A percentile compares a stretch with the other conserved stretches of the same genome.
phyloP scores from a whole-genome alignment of 768 basidiomycete genomes.

The Lactarius quietus region DNA sequence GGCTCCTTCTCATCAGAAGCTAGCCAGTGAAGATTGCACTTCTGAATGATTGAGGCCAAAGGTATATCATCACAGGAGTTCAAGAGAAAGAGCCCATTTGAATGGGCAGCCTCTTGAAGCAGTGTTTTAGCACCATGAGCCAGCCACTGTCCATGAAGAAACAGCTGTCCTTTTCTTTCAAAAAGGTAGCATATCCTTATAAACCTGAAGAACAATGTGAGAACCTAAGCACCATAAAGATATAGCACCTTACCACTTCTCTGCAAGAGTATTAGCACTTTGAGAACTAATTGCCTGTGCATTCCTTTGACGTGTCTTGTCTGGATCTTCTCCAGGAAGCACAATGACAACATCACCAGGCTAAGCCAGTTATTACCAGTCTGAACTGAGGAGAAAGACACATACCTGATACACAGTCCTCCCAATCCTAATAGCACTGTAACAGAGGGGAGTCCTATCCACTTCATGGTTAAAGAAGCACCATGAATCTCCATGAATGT shows the following conservation, averaged over 20 bases:
- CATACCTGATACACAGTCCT: conserved; percentile 53
- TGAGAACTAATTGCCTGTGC: conserved; percentile 40
- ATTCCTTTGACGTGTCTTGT: conserved; percentile 40
- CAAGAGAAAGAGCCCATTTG: conserved; percentile 54
- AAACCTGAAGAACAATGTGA: conserved; percentile 47
- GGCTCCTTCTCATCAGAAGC: conserved; percentile 44
- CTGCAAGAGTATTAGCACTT: conserved; percentile 54
- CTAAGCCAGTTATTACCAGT: conserved; percentile 35
- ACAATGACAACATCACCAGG: conserved; percentile 61
- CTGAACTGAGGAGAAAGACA: neutral
- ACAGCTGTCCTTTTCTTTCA: conserved; percentile 42
- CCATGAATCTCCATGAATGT: conserved; percentile 31
- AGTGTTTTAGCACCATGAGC: conserved; percentile 62
- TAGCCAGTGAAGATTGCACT: conserved; percentile 49
- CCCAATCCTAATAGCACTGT: conserved; percentile 47
- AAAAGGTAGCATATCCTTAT: conserved; percentile 64
- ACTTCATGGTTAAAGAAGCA: conserved; percentile 26
- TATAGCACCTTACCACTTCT: conserved; percentile 55
- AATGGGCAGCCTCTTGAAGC: conserved; percentile 63
- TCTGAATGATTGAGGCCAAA: conserved; percentile 52
- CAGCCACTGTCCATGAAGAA: conserved; percentile 70
- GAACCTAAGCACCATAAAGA: neutral
- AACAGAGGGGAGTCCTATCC: conserved; percentile 6
- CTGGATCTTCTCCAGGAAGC: conserved; percentile 49
- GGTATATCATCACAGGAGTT: conserved; percentile 54